These are phyloP conservation scores for Daldinia caldariorum DNA, from an alignment of 495 filamentous ascomycete genomes.

Conservation along the genomic window DNA sequence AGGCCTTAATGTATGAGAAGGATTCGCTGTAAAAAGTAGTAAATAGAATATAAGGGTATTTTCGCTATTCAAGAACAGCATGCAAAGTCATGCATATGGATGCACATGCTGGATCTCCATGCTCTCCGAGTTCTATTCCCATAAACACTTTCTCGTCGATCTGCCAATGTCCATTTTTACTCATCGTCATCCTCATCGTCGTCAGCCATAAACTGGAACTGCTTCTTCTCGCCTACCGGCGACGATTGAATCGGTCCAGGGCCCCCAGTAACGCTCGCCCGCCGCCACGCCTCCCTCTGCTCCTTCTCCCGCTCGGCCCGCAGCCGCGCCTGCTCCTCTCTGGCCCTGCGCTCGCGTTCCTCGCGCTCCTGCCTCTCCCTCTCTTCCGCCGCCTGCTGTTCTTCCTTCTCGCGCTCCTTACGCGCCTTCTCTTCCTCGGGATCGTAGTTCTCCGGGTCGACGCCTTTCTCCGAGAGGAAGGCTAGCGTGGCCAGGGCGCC, in stretches of 20 bases:
- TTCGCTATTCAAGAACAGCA: background rate
- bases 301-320: slow-evolving; percentile 46
- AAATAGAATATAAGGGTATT: background rate
- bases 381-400: slow-evolving; percentile 54
- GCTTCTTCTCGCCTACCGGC: slow-evolving; percentile 50
- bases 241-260: slow-evolving; percentile 17
- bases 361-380: slow-evolving; percentile 55
- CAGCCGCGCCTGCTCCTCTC: slow-evolving; percentile 51
- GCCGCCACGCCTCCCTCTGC: slow-evolving; percentile 48
- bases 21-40: no score
- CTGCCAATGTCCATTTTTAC: slow-evolving; percentile 24
- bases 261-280: slow-evolving; percentile 46
- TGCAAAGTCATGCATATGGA: background rate
- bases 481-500: slow-evolving; percentile 71
- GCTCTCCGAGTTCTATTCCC: background rate
- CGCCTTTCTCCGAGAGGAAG: slow-evolving; percentile 64
- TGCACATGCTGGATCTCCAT: background rate
- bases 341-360: slow-evolving; percentile 52
- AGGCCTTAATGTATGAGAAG: no score
- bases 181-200: slow-evolving; percentile 65
- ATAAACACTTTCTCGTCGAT: no score
- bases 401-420: slow-evolving; percentile 54
- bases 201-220: slow-evolving; percentile 62
- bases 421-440: slow-evolving; percentile 59
- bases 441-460: slow-evolving; percentile 65